phyloP scores from a whole-genome alignment of 106 monocot genomes.

The Hemerocallis citrina region DNA sequence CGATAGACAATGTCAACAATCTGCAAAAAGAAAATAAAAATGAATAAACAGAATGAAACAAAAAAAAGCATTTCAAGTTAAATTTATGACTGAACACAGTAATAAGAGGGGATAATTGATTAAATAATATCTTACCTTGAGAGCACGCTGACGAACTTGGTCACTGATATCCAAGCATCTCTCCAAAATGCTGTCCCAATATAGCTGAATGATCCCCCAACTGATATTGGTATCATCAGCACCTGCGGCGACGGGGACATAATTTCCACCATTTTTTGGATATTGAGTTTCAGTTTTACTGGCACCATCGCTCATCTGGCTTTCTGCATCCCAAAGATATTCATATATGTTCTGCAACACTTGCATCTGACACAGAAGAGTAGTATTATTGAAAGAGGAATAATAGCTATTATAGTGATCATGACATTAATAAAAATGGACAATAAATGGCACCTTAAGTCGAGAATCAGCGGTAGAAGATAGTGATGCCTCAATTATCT shows the following conservation, averaged over 20 bases:
- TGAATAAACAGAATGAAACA: constrained; percentile 4
- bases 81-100: background rate
- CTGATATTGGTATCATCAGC: constrained; percentile 98
- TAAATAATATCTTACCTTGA: constrained; percentile 45
- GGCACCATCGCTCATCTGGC: constrained; percentile 49
- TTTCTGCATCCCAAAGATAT: constrained; percentile 90
- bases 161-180: constrained; percentile 67
- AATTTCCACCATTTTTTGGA: constrained; percentile 27
- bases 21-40: constrained; percentile 29
- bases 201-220: constrained; percentile 95
- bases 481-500: constrained; percentile 68
- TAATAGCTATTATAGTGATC: background rate
- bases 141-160: constrained; percentile 73
- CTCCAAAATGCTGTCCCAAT: constrained; percentile 82
- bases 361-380: constrained; percentile 60
- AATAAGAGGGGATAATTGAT: background rate
- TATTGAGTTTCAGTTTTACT: constrained; percentile 15
- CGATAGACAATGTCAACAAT: constrained; percentile 97
- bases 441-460: constrained; percentile 51
- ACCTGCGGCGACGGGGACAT: constrained; percentile 93
- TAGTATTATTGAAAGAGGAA: background rate
- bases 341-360: constrained; percentile 86
- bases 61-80: background rate
- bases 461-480: constrained; percentile 55
- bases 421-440: constrained; percentile 4